Evolutionary conservation across 2,329 filamentous ascomycete species (phyloP).

Genomic region (Rasamsonia emersonii): DNA sequence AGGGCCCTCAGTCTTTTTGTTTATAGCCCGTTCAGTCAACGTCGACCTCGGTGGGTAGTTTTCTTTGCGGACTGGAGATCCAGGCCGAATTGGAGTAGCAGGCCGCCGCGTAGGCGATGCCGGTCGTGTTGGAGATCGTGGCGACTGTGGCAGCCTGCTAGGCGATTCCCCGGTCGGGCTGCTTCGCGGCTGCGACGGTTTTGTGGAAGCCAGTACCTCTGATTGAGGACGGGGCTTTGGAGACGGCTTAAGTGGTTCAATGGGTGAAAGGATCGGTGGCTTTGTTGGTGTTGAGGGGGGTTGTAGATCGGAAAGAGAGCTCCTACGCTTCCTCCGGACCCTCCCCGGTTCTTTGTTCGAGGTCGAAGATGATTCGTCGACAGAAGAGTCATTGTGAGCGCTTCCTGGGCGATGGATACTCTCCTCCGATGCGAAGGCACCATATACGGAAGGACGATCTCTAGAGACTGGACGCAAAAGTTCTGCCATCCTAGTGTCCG

Average conservation of each 20-base stretch:
- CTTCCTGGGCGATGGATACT: constrained; percentile 36
- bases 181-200: constrained; percentile 3
- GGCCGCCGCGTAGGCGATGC: constrained; percentile 25
- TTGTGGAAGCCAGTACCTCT: constrained; percentile 16
- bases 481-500: constrained; percentile 42
- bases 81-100: constrained; percentile 23
- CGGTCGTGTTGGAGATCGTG: constrained; percentile 14
- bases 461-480: constrained; percentile 47
- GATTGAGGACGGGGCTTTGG: constrained; percentile 16
- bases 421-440: constrained; percentile 41
- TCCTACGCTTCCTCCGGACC: constrained; percentile 73
- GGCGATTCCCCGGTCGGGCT: constrained; percentile 2
- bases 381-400: constrained; percentile 41
- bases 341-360: constrained; percentile 37
- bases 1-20: constrained; percentile 23
- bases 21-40: constrained; percentile 24
- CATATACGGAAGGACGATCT: constrained; percentile 43
- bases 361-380: constrained; percentile 41
- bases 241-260: constrained; percentile 27
- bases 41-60: constrained; percentile 28
- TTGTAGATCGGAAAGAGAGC: constrained; percentile 81
- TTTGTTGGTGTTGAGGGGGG: constrained; percentile 54
- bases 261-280: constrained; percentile 30
- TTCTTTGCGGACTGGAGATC: constrained; percentile 31
- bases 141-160: constrained; percentile 6